Conservation (phyloP, 2,329 filamentous ascomycete species). For the Eurotiales sp. region DNA sequence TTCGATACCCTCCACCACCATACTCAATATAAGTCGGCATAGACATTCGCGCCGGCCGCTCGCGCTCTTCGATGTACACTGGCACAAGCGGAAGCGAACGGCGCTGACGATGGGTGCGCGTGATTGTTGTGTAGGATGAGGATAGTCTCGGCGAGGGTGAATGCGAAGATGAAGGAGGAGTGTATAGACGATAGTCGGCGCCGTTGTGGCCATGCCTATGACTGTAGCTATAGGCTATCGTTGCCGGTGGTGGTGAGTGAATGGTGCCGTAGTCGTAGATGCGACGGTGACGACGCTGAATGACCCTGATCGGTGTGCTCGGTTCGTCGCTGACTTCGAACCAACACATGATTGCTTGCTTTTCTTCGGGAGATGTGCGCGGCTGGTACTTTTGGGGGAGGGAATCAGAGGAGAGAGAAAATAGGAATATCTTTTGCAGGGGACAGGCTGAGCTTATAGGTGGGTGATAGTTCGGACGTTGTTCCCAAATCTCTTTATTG, state of each 20-base stretch:
- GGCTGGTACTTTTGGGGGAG: background rate
- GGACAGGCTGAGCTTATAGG: no score
- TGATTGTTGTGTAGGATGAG: conserved; percentile 14
- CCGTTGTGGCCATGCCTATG: no score
- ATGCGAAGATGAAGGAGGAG: background rate
- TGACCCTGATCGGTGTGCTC: conserved; percentile 6
- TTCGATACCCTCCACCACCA: background rate
- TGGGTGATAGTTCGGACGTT: no score
- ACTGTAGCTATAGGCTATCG: background rate
- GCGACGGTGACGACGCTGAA: conserved; percentile 12
- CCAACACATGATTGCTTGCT: conserved; percentile 12
- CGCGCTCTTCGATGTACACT: background rate
- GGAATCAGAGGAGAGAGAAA: no score
- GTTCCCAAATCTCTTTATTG: no score
- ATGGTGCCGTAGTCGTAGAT: conserved; percentile 4
- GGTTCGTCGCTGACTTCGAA: conserved; percentile 6
- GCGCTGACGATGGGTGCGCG: conserved; percentile 8
- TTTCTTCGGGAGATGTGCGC: background rate
- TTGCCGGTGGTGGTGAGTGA: background rate
- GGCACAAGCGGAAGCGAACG: conserved; percentile 11
- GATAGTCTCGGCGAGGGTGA: conserved; percentile 2
- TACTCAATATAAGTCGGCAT: conserved; percentile 8
- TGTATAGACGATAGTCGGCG: background rate
- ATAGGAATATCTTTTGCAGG: no score
- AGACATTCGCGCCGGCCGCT: background rate